Evolutionary conservation across 345 rosid genomes (phyloP).

Genomic region (Erucastrum elatum): DNA sequence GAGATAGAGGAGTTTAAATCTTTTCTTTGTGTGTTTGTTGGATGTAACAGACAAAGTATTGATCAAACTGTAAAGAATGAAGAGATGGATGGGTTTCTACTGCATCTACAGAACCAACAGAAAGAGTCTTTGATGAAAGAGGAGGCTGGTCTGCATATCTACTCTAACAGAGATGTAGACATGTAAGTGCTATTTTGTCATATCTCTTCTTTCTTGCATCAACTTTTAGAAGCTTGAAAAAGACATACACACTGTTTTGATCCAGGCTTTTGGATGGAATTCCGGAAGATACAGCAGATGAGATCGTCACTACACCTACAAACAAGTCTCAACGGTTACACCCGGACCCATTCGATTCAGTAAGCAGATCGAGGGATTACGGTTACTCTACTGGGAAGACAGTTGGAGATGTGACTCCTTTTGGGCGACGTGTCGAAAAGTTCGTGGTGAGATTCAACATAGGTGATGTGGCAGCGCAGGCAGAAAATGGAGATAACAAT

Average conservation of each 20-base stretch:
- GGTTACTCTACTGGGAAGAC: slow-evolving; percentile 66
- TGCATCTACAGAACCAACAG: slow-evolving; percentile 81
- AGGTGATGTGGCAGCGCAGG: slow-evolving; percentile 41
- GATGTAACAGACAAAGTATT: slow-evolving; percentile 54
- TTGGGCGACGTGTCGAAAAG: slow-evolving; percentile 67
- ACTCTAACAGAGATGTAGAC: slow-evolving; percentile 83
- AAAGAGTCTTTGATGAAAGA: slow-evolving; percentile 60
- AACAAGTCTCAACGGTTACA: slow-evolving; percentile 44
- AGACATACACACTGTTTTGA: not conserved
- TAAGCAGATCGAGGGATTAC: slow-evolving; percentile 43
- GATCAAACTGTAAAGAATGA: slow-evolving; percentile 58
- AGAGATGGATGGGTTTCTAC: slow-evolving; percentile 83
- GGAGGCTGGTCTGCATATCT: slow-evolving; percentile 67
- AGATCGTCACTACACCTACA: slow-evolving; percentile 63
- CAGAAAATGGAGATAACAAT: slow-evolving; percentile 43
- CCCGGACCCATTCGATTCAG: slow-evolving; percentile 52
- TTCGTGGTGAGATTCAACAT: slow-evolving; percentile 65
- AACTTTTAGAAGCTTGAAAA: not conserved
- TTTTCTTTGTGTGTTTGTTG: not conserved
- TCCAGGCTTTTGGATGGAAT: slow-evolving; percentile 68
- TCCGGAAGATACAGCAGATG: slow-evolving; percentile 50
- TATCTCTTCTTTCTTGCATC: slow-evolving; percentile 9
- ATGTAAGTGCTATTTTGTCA: slow-evolving; percentile 54
- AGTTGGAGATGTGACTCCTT: slow-evolving; percentile 68
- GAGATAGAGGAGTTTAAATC: not conserved